phyloP scores from a whole-genome alignment of 176 grass and related monocot genomes.

The Oryza rufipogon region DNA sequence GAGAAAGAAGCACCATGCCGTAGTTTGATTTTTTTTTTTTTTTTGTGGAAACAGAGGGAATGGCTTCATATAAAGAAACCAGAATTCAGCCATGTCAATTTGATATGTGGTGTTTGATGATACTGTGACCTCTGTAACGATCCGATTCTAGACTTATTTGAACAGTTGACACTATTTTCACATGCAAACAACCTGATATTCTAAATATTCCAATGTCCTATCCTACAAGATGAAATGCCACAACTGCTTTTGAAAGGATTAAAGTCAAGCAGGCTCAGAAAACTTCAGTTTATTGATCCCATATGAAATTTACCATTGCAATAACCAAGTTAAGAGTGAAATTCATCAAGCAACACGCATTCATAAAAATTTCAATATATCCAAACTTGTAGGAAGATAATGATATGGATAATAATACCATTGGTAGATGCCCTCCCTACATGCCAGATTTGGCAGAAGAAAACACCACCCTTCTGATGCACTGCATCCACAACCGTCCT shows the following conservation, averaged over 20 bases:
- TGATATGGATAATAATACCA: conserved; percentile 23
- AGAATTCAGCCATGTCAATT: not conserved
- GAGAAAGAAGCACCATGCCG: not conserved
- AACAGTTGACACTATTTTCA: not conserved
- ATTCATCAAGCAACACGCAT: not conserved
- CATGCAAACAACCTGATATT: not conserved
- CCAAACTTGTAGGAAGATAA: not conserved
- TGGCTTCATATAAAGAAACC: not conserved
- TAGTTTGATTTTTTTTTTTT: not conserved
- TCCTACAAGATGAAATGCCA: not conserved
- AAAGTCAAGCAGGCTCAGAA: not conserved
- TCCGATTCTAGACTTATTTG: not conserved
- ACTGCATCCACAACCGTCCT: conserved; percentile 56
- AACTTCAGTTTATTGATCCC: not conserved
- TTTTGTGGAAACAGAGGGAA: not conserved
- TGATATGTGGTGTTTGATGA: not conserved
- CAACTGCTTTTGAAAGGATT: not conserved
- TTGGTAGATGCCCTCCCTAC: conserved; percentile 56
- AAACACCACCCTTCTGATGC: conserved; percentile 66
- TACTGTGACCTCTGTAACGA: not conserved
- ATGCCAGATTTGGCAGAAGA: conserved; percentile 84
- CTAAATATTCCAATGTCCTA: not conserved
- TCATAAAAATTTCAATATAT: not conserved
- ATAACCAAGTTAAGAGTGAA: not conserved
- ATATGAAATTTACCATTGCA: not conserved